Evolutionary conservation across 176 grass and related monocot species (phyloP).

Genomic region (Oryza punctata): DNA sequence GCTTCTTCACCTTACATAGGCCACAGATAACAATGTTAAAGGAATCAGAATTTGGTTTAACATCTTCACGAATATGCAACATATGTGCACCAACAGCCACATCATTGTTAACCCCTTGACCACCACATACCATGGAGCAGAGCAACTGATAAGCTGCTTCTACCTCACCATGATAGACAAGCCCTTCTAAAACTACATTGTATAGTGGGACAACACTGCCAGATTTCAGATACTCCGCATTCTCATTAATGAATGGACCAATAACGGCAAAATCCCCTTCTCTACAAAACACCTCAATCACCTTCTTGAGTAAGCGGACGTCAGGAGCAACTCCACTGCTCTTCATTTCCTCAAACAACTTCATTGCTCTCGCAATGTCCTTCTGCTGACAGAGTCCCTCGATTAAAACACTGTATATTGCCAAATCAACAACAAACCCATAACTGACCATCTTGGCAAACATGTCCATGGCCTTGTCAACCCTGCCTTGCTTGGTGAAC

Average conservation of each 20-base stretch:
- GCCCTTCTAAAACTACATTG: slow-evolving; percentile 65
- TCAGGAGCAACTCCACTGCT: slow-evolving; percentile 46
- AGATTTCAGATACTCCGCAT: slow-evolving; percentile 40
- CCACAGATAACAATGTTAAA: slow-evolving; percentile 78
- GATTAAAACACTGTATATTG: slow-evolving; percentile 67
- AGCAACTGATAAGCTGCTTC: slow-evolving; percentile 61
- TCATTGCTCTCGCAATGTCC: slow-evolving; percentile 35
- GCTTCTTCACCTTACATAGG: slow-evolving; percentile 69
- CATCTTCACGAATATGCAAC: slow-evolving; percentile 43
- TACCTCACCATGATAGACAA: slow-evolving; percentile 63
- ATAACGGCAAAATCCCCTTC: slow-evolving; percentile 42
- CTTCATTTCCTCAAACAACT: slow-evolving; percentile 76
- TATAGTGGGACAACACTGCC: slow-evolving; percentile 41
- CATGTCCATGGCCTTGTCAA: slow-evolving; percentile 61
- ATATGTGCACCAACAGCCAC: slow-evolving; percentile 18
- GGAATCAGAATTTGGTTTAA: slow-evolving; percentile 74
- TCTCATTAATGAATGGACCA: slow-evolving; percentile 55
- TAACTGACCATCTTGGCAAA: slow-evolving; percentile 65
- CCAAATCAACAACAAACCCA: slow-evolving; percentile 63
- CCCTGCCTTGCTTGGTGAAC: slow-evolving; percentile 62
- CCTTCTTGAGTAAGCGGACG: slow-evolving; percentile 59
- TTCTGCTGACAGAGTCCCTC: slow-evolving; percentile 62
- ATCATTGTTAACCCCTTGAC: slow-evolving; percentile 23
- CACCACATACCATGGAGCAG: slow-evolving; percentile 36
- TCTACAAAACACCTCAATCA: slow-evolving; percentile 47